These are phyloP conservation scores for Colletotrichum sp. DNA, from an alignment of 2,329 filamentous ascomycete species.

Conservation along the genomic window DNA sequence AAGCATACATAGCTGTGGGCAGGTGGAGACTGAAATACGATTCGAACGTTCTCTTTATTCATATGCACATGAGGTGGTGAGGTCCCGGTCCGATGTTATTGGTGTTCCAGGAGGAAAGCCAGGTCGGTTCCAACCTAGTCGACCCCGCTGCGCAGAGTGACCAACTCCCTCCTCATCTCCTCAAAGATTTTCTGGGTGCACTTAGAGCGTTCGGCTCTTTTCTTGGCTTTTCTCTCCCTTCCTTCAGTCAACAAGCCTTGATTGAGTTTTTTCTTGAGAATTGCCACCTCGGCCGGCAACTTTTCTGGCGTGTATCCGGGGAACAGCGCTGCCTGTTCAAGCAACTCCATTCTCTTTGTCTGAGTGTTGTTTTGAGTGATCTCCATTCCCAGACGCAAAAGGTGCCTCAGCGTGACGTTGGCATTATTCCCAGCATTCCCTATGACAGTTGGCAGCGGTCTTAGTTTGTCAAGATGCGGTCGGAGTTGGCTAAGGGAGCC, in stretches of 20 bases:
- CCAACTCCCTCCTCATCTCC: not conserved
- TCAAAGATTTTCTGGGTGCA: rapidly evolving
- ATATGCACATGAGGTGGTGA: not conserved
- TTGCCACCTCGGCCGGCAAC: not conserved
- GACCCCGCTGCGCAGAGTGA: not conserved
- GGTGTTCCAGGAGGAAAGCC: not conserved
- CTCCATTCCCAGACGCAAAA: not conserved
- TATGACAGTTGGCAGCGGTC: not conserved
- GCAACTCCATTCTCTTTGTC: not conserved
- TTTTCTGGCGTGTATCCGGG: not conserved
- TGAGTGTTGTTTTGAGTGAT: not conserved
- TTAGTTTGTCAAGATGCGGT: not conserved
- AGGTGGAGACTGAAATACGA: not conserved
- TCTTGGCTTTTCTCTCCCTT: not conserved
- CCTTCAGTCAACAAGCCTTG: not conserved
- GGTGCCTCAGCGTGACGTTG: not conserved
- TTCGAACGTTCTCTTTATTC: not conserved
- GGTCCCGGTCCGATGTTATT: not conserved
- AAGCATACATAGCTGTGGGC: not conserved
- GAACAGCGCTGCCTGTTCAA: not conserved
- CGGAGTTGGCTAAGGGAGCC: not conserved
- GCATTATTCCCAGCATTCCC: not conserved
- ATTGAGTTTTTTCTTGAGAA: not conserved
- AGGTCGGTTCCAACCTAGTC: not conserved
- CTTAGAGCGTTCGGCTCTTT: not conserved